Conservation (phyloP, 306 rosid genomes). For the Quercus glauca region DNA sequence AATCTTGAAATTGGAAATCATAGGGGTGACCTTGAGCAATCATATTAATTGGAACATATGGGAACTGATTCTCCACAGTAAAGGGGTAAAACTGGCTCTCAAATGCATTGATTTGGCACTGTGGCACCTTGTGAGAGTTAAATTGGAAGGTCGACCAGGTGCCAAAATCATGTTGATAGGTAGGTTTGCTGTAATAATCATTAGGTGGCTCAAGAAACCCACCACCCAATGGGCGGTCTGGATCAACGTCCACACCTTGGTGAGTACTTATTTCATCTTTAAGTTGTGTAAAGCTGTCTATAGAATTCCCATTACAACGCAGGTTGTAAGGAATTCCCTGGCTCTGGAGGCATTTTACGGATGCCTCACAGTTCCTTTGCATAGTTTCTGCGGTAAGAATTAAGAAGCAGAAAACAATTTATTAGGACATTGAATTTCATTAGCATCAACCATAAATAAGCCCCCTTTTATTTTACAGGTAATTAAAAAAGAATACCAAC, state of each 20-base stretch:
- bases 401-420: constrained; percentile 12
- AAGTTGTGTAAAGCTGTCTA: constrained; percentile 45
- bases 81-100: constrained; percentile 64
- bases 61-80: constrained; percentile 60
- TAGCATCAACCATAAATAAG: not conserved
- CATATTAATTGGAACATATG: constrained; percentile 58
- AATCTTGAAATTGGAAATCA: constrained; percentile 71
- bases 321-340: constrained; percentile 62
- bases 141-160: constrained; percentile 64
- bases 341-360: constrained; percentile 77
- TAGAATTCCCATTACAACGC: constrained; percentile 55
- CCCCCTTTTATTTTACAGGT: not conserved
- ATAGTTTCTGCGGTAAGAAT: constrained; percentile 57
- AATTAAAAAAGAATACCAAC: not conserved
- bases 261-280: constrained; percentile 47
- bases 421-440: not conserved
- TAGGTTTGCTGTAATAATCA: constrained; percentile 55
- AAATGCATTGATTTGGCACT: constrained; percentile 63
- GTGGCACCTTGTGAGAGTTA: constrained; percentile 70
- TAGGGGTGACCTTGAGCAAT: constrained; percentile 59
- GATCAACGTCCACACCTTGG: constrained; percentile 51
- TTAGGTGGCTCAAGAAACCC: constrained; percentile 60
- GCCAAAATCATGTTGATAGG: constrained; percentile 57
- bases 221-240: constrained; percentile 41
- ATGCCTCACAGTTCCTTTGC: constrained; percentile 83